Conservation (phyloP, 2,329 filamentous ascomycete species). For the Ascochyta koolunga region DNA sequence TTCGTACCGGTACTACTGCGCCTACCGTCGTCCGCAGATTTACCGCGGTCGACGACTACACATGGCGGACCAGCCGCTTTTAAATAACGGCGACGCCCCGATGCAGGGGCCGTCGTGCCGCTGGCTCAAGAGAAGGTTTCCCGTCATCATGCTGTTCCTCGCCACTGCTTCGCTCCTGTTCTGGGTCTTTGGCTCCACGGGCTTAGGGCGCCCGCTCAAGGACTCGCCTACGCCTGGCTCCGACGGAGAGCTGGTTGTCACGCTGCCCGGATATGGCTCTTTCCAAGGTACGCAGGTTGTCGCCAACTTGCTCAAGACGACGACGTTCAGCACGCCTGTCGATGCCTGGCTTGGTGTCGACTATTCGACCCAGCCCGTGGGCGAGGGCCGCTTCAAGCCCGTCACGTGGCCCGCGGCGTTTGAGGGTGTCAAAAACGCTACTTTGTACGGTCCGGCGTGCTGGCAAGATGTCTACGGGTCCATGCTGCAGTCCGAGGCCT, state of each 20-base stretch:
- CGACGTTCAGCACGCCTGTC: slow-evolving; percentile 42
- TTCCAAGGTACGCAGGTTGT: slow-evolving; percentile 50
- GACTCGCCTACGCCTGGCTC: slow-evolving; percentile 19
- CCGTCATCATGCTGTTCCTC: slow-evolving; percentile 29
- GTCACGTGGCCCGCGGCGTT: slow-evolving; percentile 52
- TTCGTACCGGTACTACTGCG: neutral
- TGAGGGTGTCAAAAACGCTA: slow-evolving; percentile 49
- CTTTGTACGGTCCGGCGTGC: slow-evolving; percentile 51
- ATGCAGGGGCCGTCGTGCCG: slow-evolving; percentile 13
- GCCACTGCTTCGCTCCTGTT: slow-evolving; percentile 27
- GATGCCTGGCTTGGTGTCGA: slow-evolving; percentile 59
- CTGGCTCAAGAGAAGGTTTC: slow-evolving; percentile 25
- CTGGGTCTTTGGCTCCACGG: slow-evolving; percentile 27
- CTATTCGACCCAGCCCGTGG: slow-evolving; percentile 52
- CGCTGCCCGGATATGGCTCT: slow-evolving; percentile 49
- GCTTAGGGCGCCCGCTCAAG: neutral
- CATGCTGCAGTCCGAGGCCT: slow-evolving; percentile 40
- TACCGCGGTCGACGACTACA: slow-evolving; percentile 2
- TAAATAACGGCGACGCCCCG: slow-evolving; percentile 13
- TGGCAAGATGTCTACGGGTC: slow-evolving; percentile 50
- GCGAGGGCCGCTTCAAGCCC: slow-evolving; percentile 50
- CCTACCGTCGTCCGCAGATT: slow-evolving; percentile 4
- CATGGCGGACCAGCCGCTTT: slow-evolving; percentile 15
- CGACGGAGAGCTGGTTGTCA: slow-evolving; percentile 27
- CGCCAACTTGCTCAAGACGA: slow-evolving; percentile 41